phyloP scores from a whole-genome alignment of 2,329 filamentous ascomycete genomes.

The Pseudogymnoascus sp. region DNA sequence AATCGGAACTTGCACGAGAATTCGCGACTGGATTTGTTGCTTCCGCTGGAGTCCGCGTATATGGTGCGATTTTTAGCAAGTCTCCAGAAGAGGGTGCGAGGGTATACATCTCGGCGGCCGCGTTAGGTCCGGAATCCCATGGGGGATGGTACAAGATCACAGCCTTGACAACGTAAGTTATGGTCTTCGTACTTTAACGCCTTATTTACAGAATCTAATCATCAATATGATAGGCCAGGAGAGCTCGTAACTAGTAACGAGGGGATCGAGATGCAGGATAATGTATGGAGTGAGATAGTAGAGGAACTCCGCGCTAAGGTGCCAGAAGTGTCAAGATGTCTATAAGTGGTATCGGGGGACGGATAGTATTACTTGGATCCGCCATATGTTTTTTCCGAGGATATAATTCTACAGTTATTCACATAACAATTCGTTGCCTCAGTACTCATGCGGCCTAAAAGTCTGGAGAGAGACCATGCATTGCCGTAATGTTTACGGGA shows the following conservation, averaged over 20 bases:
- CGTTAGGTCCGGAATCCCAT: background rate
- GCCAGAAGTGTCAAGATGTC: constrained; percentile 30
- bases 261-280: background rate
- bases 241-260: background rate
- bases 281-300: constrained; percentile 4
- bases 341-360: constrained; percentile 35
- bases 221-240: background rate
- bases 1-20: constrained; percentile 15
- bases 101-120: background rate
- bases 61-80: background rate
- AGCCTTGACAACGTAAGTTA: background rate
- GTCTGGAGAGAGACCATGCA: too few relatives aligned
- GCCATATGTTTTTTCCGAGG: background rate
- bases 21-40: background rate
- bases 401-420: background rate
- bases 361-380: background rate
- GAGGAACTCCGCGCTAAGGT: background rate
- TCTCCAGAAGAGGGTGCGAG: background rate
- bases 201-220: background rate
- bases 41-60: background rate
- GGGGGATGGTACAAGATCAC: constrained; percentile 1
- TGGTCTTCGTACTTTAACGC: background rate
- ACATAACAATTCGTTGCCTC: background rate
- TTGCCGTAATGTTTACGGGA: too few relatives aligned
- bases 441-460: background rate